Evolutionary conservation across 495 filamentous ascomycete species (phyloP).

Genomic region (Ramalina intermedia): DNA sequence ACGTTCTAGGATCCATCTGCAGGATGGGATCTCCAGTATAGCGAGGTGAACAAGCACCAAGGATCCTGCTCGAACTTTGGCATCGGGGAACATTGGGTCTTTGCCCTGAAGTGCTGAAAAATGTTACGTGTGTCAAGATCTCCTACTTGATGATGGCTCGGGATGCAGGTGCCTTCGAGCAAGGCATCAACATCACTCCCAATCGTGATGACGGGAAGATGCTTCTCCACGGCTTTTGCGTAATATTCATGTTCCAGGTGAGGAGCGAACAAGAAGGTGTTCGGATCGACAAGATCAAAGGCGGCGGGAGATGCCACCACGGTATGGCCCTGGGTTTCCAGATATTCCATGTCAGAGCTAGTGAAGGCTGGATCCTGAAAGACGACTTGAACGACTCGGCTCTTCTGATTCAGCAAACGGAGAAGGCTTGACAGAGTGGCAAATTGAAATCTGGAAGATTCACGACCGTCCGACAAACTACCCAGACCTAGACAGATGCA

Average conservation of each 20-base stretch:
- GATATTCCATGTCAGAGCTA: constrained; percentile 40
- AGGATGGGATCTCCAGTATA: constrained; percentile 21
- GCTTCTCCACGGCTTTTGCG: constrained; percentile 19
- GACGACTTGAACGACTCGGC: constrained; percentile 18
- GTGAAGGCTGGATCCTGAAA: constrained; percentile 66
- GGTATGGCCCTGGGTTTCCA: constrained; percentile 34
- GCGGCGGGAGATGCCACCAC: constrained; percentile 43
- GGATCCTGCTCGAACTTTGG: constrained; percentile 19
- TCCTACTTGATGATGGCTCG: neutral
- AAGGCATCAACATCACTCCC: constrained; percentile 17
- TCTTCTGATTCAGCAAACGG: constrained; percentile 18
- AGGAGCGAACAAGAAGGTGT: constrained; percentile 49
- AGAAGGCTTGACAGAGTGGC: constrained; percentile 44
- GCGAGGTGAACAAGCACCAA: constrained; percentile 15
- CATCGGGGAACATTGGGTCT: constrained; percentile 16
- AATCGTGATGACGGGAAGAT: constrained; percentile 26
- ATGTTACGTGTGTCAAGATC: neutral
- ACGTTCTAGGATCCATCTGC: neutral
- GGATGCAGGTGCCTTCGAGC: neutral
- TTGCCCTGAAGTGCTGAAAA: neutral
- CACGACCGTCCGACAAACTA: constrained; percentile 24
- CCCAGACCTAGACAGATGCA: constrained; percentile 42
- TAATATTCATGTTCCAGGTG: constrained; percentile 18
- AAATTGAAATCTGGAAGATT: constrained; percentile 38
- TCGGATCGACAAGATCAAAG: constrained; percentile 35